Conservation (phyloP, 352 stramenopile genomes). For the Globisporangium abappressorium region DNA sequence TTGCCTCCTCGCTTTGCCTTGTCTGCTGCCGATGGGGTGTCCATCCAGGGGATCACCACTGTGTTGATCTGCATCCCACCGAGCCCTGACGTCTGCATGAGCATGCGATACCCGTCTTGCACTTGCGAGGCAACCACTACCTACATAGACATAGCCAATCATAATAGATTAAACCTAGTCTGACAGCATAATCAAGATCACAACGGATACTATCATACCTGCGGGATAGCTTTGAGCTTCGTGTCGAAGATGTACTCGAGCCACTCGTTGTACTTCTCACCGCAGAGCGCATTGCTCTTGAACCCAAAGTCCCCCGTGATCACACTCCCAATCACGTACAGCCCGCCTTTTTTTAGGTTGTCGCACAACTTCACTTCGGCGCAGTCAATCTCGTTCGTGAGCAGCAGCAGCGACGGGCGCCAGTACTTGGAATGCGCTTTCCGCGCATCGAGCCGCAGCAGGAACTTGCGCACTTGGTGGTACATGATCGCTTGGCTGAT, state of each 20-base stretch:
- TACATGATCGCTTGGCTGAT: slow-evolving; percentile 87
- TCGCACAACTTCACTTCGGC: slow-evolving; percentile 60
- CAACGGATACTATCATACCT: slow-evolving; percentile 10
- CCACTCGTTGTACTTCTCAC: slow-evolving; percentile 43
- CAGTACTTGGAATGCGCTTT: slow-evolving; percentile 80
- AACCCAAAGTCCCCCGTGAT: slow-evolving; percentile 38
- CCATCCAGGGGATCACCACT: slow-evolving; percentile 55
- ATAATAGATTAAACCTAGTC: not conserved
- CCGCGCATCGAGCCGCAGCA: slow-evolving; percentile 62
- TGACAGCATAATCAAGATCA: not conserved
- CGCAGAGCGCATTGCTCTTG: slow-evolving; percentile 24
- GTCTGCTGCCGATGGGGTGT: slow-evolving; percentile 3
- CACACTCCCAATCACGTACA: slow-evolving; percentile 71
- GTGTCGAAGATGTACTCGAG: slow-evolving; percentile 43
- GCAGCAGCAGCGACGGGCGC: slow-evolving; percentile 69
- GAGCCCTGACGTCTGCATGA: slow-evolving; percentile 64
- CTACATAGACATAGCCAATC: slow-evolving; percentile 19
- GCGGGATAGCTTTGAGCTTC: slow-evolving; percentile 56
- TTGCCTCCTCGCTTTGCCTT: slow-evolving; percentile 4
- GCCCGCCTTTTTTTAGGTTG: slow-evolving; percentile 76
- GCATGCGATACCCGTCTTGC: slow-evolving; percentile 55
- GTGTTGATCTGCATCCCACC: slow-evolving; percentile 82
- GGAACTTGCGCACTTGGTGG: slow-evolving; percentile 78
- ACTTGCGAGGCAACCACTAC: slow-evolving; percentile 43
- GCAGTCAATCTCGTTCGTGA: slow-evolving; percentile 38